These are phyloP conservation scores for Cryptosporidium bovis DNA, from an alignment of 169 alveolate genomes.

Conservation along the genomic window DNA sequence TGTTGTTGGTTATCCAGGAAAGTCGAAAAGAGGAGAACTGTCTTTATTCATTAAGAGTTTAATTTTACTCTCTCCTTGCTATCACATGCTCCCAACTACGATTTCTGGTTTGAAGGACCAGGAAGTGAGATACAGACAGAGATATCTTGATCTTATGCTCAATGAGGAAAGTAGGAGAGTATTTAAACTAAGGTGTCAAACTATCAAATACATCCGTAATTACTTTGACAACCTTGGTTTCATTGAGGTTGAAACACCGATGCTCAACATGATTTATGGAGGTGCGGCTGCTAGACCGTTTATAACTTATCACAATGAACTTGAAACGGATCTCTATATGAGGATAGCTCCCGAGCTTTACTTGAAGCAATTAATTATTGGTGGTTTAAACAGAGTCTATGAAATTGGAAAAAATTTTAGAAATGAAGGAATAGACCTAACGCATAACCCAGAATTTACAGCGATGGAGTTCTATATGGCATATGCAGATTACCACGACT, in stretches of 20 bases:
- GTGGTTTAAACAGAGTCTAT: conserved; percentile 97
- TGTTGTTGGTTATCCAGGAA: conserved; percentile 89
- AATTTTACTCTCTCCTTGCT: conserved; percentile 92
- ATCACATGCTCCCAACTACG: conserved; percentile 96
- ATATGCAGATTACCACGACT: conserved; percentile 96
- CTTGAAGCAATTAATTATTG: conserved; percentile 96
- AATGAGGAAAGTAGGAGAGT: conserved; percentile 88
- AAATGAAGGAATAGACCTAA: conserved; percentile 98
- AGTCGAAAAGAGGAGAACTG: conserved; percentile 96
- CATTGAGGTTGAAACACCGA: conserved; percentile 99
- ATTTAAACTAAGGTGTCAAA: conserved; percentile 85
- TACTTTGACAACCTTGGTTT: conserved; percentile 92
- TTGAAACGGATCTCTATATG: conserved; percentile 94
- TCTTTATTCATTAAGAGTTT: conserved; percentile 91
- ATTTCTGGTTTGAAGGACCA: conserved; percentile 94
- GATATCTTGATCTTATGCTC: conserved; percentile 96
- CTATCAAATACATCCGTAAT: conserved; percentile 85
- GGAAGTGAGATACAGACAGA: conserved; percentile 93
- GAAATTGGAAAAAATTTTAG: conserved; percentile 99
- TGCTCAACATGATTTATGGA: conserved; percentile 96
- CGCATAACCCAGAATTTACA: conserved; percentile 99
- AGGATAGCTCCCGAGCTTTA: conserved; percentile 99
- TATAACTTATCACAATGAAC: conserved; percentile 96
- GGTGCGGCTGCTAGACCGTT: conserved; percentile 99
- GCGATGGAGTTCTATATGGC: conserved; percentile 97